These are phyloP conservation scores for Kitagawia praeruptora DNA, from an alignment of 129 eudicot genomes.

Conservation along the genomic window DNA sequence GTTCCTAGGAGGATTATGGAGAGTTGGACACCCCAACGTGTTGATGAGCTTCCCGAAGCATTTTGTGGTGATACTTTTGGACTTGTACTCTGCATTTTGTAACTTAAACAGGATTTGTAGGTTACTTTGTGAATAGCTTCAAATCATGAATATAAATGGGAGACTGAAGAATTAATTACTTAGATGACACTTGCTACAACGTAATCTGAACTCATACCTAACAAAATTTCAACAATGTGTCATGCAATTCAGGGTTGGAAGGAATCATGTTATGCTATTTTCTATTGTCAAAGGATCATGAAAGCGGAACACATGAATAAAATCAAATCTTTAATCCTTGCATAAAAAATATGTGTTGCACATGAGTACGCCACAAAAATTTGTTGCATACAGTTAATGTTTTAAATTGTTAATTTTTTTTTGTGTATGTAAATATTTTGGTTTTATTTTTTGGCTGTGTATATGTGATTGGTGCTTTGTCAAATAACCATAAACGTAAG, in stretches of 20 bases:
- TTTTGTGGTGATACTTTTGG: slow-evolving; percentile 63
- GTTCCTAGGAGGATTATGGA: slow-evolving; percentile 92
- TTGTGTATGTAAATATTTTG: not conserved
- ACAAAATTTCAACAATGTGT: not conserved
- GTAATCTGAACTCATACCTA: not conserved
- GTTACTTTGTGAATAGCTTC: not conserved
- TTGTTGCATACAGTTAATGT: not conserved
- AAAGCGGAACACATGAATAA: not conserved
- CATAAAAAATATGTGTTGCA: not conserved
- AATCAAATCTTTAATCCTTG: not conserved
- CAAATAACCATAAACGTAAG: too few relatives aligned
- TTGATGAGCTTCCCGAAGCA: slow-evolving; percentile 91
- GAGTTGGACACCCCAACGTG: slow-evolving; percentile 80
- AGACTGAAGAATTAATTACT: not conserved
- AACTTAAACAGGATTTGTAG: not conserved
- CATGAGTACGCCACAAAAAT: not conserved
- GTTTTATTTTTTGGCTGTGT: not conserved
- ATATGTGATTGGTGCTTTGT: not conserved
- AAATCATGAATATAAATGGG: not conserved
- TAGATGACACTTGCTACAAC: not conserved
- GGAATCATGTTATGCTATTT: not conserved
- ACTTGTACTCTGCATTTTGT: not conserved
- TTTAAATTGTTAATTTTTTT: not conserved
- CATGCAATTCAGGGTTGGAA: not conserved
- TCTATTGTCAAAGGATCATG: not conserved